phyloP scores from a whole-genome alignment of 192 early-diverging fungal species.

The Mortierella alpina region DNA sequence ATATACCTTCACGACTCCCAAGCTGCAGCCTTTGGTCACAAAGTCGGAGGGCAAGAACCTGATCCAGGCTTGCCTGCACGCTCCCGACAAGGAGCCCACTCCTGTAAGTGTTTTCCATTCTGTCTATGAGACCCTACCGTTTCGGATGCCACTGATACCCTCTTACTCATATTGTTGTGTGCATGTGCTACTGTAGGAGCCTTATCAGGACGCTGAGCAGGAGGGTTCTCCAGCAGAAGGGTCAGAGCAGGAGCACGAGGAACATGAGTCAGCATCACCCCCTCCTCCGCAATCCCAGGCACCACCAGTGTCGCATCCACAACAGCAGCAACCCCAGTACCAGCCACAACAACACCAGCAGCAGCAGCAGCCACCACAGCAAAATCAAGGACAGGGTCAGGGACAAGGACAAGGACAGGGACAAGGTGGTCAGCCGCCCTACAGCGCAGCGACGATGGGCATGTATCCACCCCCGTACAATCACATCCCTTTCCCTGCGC shows the following conservation, averaged over 20 bases:
- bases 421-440: neutral
- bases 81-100: constrained; percentile 68
- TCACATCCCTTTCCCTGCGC: constrained; percentile 26
- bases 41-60: constrained; percentile 92
- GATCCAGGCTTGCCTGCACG: constrained; percentile 93
- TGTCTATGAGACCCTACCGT: neutral
- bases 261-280: neutral
- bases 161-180: neutral
- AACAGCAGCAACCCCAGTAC: constrained; percentile 1
- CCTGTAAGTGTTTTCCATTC: constrained; percentile 6
- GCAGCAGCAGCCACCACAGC: constrained; percentile 4
- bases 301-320: neutral
- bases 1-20: constrained; percentile 95
- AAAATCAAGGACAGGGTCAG: neutral
- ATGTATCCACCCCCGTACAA: constrained; percentile 29
- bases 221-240: constrained; percentile 10
- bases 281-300: neutral
- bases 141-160: neutral
- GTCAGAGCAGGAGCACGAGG: constrained; percentile 21
- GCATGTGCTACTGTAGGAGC: neutral
- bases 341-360: neutral
- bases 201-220: constrained; percentile 2
- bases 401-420: neutral
- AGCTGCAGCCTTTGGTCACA: constrained; percentile 93
- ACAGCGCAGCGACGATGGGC: neutral